Percentiles rank a stretch among this genome's conserved stretches.
phyloP scores from a whole-genome alignment of 805 yeast genomes.

The Lachancea lanzarotensis region DNA sequence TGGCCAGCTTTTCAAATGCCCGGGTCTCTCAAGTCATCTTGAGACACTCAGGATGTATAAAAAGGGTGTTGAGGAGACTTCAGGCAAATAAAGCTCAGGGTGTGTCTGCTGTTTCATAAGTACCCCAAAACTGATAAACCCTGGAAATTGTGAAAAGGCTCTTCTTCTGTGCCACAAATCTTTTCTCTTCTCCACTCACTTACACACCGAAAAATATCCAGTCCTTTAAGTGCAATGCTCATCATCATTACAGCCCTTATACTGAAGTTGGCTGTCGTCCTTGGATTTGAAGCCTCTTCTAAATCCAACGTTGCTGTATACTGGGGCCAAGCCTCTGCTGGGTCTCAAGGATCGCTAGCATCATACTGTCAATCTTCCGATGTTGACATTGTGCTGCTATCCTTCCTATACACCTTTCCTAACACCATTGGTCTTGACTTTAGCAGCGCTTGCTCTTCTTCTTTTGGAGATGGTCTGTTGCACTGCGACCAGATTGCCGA shows the following conservation, averaged over 20 bases:
- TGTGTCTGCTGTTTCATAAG: too few species aligned
- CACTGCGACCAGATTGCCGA: constrained; percentile 51
- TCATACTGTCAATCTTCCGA: constrained; percentile 61
- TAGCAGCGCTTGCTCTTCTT: constrained; percentile 44
- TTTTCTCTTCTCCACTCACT: background rate
- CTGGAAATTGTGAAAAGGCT: too few species aligned
- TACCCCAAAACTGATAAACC: too few species aligned
- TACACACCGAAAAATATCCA: background rate
- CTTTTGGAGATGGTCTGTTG: constrained; percentile 36
- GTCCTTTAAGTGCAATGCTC: background rate
- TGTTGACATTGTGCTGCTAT: constrained; percentile 64
- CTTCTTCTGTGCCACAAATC: background rate
- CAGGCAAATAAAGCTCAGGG: too few species aligned
- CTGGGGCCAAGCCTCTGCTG: constrained; percentile 88
- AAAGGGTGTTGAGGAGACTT: too few species aligned
- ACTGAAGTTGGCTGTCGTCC: background rate
- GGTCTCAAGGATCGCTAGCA: constrained; percentile 40
- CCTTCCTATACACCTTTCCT: constrained; percentile 67
- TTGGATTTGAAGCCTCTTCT: constrained; percentile 34
- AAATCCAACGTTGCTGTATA: constrained; percentile 65
- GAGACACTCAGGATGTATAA: background rate
- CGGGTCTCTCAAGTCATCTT: background rate
- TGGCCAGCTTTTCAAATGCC: background rate
- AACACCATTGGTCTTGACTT: constrained; percentile 43
- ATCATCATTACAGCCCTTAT: background rate